phyloP scores from a whole-genome alignment of 2,329 filamentous ascomycete species.

The Alternaria sp. region DNA sequence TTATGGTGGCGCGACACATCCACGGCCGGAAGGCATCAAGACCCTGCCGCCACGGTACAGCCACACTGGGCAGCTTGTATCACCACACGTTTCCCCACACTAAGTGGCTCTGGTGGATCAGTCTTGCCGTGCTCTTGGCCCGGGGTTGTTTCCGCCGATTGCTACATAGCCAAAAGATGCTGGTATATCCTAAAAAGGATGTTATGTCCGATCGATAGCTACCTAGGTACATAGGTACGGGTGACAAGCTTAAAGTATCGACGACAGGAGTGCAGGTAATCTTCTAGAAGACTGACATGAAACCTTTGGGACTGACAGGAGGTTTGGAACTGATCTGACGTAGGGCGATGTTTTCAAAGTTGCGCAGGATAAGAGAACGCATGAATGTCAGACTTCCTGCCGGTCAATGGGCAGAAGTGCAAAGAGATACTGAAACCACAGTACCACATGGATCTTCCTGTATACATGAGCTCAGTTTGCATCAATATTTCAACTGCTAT shows the following conservation, averaged over 20 bases:
- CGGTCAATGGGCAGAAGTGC: conserved; percentile 18
- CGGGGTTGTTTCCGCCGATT: conserved; percentile 17
- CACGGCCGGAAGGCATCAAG: conserved; percentile 18
- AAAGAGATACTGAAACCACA: conserved; percentile 34
- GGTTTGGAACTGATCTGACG: conserved; percentile 21
- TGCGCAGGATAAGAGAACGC: conserved; percentile 35
- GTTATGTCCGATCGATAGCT: conserved; percentile 30
- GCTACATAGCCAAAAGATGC: conserved; percentile 22
- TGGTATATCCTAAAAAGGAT: conserved; percentile 22
- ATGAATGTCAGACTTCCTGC: conserved; percentile 34
- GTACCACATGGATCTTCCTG: conserved; percentile 24
- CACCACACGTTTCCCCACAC: conserved; percentile 31
- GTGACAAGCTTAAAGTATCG: conserved; percentile 32
- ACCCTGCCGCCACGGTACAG: conserved; percentile 28
- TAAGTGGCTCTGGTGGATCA: conserved; percentile 20
- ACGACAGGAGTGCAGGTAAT: conserved; percentile 21
- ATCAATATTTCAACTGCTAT: conserved; percentile 19
- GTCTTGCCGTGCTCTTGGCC: conserved; percentile 12
- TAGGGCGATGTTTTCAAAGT: conserved; percentile 28
- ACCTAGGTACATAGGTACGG: background rate
- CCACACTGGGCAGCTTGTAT: conserved; percentile 32
- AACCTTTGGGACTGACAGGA: conserved; percentile 41
- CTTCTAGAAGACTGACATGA: conserved; percentile 46
- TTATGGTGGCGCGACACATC: conserved; percentile 19
- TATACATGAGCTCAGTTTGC: conserved; percentile 15